A percentile compares a stretch with the other conserved stretches of the same genome.
Conservation (phyloP, 345 rosid species). For the Euphorbia lathyris region DNA sequence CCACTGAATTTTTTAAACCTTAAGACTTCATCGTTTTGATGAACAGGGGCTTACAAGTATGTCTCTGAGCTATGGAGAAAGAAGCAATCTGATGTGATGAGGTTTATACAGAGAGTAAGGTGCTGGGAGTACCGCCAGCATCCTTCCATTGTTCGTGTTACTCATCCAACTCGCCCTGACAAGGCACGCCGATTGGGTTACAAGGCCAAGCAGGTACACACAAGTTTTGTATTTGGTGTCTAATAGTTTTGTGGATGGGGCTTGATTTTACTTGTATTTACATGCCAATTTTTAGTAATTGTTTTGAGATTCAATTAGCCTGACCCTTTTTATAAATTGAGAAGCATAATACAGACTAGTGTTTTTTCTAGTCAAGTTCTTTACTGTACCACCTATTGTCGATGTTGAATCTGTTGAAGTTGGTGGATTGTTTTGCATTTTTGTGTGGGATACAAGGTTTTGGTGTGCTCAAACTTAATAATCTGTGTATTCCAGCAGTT, state of each 20-base stretch:
- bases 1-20: background rate
- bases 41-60: slow-evolving; percentile 87
- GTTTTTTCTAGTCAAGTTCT: background rate
- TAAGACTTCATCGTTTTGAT: background rate
- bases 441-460: background rate
- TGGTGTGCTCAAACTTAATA: background rate
- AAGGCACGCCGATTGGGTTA: slow-evolving; percentile 94
- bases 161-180: slow-evolving; percentile 90
- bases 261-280: background rate
- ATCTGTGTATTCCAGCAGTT: background rate
- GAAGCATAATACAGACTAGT: background rate
- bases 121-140: slow-evolving; percentile 99
- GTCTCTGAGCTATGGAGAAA: slow-evolving; percentile 99
- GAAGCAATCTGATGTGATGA: slow-evolving; percentile 99
- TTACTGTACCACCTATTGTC: background rate
- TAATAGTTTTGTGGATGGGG: background rate
- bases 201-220: slow-evolving; percentile 94
- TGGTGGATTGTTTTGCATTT: too few species aligned
- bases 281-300: too few species aligned
- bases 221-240: background rate
- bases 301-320: background rate
- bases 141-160: slow-evolving; percentile 89
- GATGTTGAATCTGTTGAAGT: background rate
- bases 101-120: slow-evolving; percentile 95
- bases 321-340: background rate